Conservation (phyloP, 2,329 filamentous ascomycete species). For the Colletotrichum cordylinicola region DNA sequence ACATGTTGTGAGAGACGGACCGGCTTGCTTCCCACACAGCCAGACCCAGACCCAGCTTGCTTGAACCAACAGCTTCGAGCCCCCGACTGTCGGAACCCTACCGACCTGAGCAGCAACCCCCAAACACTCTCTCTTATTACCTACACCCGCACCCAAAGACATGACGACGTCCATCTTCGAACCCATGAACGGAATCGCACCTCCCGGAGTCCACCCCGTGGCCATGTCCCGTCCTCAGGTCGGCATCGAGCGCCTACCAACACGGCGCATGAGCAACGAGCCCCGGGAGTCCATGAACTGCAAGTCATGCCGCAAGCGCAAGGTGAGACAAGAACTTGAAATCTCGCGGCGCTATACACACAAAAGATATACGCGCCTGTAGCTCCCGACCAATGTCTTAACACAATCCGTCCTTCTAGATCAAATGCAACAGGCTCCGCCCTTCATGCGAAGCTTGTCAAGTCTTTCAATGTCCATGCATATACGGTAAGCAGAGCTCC, state of each 20-base stretch:
- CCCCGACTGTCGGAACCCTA: not conserved
- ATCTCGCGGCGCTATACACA: not conserved
- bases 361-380: not conserved
- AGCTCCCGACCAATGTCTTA: not conserved
- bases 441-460: conserved; percentile 89
- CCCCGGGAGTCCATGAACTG: conserved; percentile 93
- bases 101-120: not conserved
- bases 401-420: conserved; percentile 54
- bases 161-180: conserved; percentile 47
- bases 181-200: conserved; percentile 46
- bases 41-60: not conserved
- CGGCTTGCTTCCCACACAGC: not conserved
- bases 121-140: not conserved
- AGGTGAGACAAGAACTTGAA: conserved; percentile 60
- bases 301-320: conserved; percentile 91
- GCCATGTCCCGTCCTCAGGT: conserved; percentile 78
- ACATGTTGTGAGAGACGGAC: conserved; percentile 7
- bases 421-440: conserved; percentile 87
- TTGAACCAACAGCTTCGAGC: not conserved
- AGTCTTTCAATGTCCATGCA: conserved; percentile 85
- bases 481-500: conserved; percentile 72
- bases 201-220: conserved; percentile 51
- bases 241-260: conserved; percentile 79
- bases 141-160: conserved; percentile 22
- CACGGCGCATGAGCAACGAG: conserved; percentile 74